phyloP scores from a whole-genome alignment of 139 green algal genomes.

The Tetradesmus lagerheimii region DNA sequence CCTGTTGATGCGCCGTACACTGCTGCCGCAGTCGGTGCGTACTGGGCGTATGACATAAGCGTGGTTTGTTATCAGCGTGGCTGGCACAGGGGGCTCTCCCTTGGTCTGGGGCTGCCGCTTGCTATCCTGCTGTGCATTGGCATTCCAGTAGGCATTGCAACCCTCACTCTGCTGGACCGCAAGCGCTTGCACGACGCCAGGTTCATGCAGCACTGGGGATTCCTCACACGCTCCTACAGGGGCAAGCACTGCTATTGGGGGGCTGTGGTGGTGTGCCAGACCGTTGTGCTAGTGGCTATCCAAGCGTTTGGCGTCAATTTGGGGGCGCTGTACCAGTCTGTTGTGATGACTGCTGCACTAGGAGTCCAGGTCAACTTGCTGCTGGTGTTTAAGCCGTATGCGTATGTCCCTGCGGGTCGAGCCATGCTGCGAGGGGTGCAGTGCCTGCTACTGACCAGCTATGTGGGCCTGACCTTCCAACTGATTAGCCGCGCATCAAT shows the following conservation, averaged over 20 bases:
- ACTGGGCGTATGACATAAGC: background rate
- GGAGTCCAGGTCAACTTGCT: background rate
- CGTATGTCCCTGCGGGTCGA: background rate
- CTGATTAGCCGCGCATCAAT: background rate
- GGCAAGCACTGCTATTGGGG: background rate
- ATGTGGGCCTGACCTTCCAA: background rate
- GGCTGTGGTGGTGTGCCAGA: background rate
- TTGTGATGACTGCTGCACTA: background rate
- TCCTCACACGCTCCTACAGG: background rate
- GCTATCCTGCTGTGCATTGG: background rate
- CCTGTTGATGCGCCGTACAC: background rate
- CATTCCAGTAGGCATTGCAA: background rate
- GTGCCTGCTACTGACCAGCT: background rate
- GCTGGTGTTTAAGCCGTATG: background rate
- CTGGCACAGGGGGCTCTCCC: background rate
- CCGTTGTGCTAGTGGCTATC: background rate
- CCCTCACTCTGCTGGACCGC: background rate
- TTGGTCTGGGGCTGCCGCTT: background rate
- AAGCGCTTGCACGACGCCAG: background rate
- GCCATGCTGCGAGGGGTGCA: background rate
- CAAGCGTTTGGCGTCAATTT: background rate
- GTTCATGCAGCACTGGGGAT: conserved; percentile 18
- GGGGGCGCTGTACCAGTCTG: background rate
- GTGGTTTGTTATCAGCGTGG: background rate
- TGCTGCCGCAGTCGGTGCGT: background rate